phyloP scores from a whole-genome alignment of 2,329 filamentous ascomycete species.

The Sporothrix protearum region DNA sequence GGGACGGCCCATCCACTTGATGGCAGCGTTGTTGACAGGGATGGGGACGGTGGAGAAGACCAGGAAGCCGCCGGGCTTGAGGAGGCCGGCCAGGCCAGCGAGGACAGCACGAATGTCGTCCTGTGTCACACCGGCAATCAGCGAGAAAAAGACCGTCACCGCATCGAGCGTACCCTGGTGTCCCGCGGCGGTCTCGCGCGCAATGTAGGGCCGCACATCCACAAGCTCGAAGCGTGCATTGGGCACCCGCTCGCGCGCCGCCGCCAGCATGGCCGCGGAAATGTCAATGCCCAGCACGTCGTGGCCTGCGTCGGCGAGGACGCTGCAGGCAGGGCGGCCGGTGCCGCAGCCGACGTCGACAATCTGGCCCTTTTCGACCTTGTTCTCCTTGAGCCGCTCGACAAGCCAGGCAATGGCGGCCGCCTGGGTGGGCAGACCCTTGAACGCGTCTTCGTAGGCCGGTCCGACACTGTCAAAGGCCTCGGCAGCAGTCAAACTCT shows the following conservation, averaged over 20 bases:
- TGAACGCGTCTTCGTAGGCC: conserved; percentile 33
- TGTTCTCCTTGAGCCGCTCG: conserved; percentile 25
- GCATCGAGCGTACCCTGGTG: conserved; percentile 27
- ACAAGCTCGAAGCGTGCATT: conserved; percentile 30
- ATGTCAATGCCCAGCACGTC: conserved; percentile 34
- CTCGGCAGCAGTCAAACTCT: conserved; percentile 27
- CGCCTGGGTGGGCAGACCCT: conserved; percentile 29
- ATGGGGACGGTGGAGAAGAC: conserved; percentile 41
- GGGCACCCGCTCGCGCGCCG: conserved; percentile 31
- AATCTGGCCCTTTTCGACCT: conserved; percentile 21
- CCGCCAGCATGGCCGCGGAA: conserved; percentile 32
- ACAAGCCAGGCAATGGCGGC: conserved; percentile 32
- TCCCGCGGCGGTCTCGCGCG: conserved; percentile 15
- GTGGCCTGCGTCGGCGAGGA: conserved; percentile 33
- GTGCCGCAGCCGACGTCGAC: conserved; percentile 36
- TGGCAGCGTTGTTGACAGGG: conserved; percentile 28
- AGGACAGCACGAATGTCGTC: conserved; percentile 31
- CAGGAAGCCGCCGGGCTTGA: conserved; percentile 38
- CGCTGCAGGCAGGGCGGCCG: conserved; percentile 31
- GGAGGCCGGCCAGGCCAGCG: conserved; percentile 31
- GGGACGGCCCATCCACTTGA: conserved; percentile 33
- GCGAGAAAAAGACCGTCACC: conserved; percentile 32
- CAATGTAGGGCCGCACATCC: conserved; percentile 30
- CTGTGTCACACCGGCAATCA: conserved; percentile 32
- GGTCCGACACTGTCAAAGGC: conserved; percentile 32